These are phyloP conservation scores for Fusarium subglutinans DNA, from an alignment of 2,329 filamentous ascomycete species.

Conservation along the genomic window DNA sequence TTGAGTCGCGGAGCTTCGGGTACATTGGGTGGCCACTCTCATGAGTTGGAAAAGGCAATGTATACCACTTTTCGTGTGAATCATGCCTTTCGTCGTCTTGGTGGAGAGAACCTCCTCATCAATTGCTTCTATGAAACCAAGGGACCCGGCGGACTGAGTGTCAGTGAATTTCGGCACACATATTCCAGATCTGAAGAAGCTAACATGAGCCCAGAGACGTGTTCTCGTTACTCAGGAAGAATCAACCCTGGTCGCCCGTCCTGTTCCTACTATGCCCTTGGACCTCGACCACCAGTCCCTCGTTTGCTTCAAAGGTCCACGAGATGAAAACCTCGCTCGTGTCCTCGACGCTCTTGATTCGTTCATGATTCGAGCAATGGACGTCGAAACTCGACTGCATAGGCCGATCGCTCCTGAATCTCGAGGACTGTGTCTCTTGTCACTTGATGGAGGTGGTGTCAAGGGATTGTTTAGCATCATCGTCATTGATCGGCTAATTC, in stretches of 20 bases:
- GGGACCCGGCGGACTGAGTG: neutral
- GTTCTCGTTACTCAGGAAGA: neutral
- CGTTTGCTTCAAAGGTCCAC: neutral
- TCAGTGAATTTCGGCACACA: neutral
- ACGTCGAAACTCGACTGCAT: neutral
- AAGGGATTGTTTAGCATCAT: neutral
- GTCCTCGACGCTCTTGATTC: neutral
- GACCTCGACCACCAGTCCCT: neutral
- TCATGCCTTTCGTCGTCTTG: neutral
- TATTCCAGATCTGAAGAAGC: neutral
- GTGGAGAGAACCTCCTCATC: neutral
- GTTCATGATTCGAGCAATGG: neutral
- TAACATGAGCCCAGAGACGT: neutral
- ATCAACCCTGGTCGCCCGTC: neutral
- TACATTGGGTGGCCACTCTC: neutral
- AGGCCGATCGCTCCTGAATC: neutral
- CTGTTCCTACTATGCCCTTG: neutral
- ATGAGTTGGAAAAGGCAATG: neutral
- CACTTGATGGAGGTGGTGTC: neutral
- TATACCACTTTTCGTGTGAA: neutral
- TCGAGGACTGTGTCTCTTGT: neutral
- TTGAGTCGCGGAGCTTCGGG: neutral
- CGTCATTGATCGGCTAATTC: neutral
- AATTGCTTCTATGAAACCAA: neutral
- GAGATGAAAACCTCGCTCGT: neutral